phyloP scores from a whole-genome alignment of 345 rosid genomes.

The Viola odorata region DNA sequence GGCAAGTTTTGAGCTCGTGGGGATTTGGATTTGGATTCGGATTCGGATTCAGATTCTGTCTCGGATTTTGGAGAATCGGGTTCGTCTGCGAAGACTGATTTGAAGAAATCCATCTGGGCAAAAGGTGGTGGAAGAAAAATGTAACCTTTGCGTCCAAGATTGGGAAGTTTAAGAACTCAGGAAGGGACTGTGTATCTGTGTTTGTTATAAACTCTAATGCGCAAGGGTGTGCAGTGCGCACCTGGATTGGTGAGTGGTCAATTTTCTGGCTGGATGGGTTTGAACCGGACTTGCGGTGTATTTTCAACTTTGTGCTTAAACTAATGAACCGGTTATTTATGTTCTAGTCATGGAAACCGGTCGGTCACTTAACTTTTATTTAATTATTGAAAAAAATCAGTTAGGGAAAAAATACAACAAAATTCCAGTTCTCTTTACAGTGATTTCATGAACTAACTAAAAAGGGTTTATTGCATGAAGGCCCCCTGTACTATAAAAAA shows the following conservation, averaged over 20 bases:
- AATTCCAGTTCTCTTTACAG: no score
- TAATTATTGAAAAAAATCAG: no score
- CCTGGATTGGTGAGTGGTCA: neutral
- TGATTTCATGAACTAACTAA: no score
- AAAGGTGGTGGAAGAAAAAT: no score
- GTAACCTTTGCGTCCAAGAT: neutral
- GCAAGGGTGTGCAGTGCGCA: neutral
- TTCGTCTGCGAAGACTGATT: neutral
- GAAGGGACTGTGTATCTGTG: neutral
- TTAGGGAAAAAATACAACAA: no score
- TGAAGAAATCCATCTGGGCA: conserved; percentile 6
- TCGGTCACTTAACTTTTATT: no score
- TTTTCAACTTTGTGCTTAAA: no score
- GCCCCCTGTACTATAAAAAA: no score
- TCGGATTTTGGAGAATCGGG: neutral
- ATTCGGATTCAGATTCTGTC: conserved; percentile 1
- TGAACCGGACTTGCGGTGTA: neutral
- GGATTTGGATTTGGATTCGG: conserved; percentile 13
- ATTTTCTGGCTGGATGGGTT: neutral
- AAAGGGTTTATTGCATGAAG: no score
- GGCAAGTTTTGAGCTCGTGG: neutral
- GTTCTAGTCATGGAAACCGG: no score
- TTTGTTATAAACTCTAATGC: neutral
- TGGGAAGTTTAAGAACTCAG: neutral
- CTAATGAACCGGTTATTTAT: no score